A percentile compares a stretch with the other conserved stretches of the same genome.
Conservation (phyloP, 2,329 filamentous ascomycete species). For the Fusarium graminum region DNA sequence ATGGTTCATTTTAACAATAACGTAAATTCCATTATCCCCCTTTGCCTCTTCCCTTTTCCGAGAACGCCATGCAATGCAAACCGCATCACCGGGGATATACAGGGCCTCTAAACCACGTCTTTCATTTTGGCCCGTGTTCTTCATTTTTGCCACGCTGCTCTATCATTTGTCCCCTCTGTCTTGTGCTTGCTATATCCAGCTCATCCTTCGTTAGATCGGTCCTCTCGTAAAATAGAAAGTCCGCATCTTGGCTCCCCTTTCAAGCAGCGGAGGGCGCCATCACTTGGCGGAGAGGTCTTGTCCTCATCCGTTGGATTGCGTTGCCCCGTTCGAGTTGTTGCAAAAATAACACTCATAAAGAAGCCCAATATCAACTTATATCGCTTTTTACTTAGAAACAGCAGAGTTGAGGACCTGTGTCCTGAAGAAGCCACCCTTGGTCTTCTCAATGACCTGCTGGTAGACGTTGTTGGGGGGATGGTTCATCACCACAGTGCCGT, state of each 20-base stretch:
- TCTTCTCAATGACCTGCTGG: constrained; percentile 99
- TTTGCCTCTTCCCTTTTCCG: constrained; percentile 51
- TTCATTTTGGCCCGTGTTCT: constrained; percentile 33
- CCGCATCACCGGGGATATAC: constrained; percentile 55
- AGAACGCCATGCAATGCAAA: constrained; percentile 58
- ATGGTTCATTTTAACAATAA: constrained; percentile 51
- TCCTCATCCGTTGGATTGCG: constrained; percentile 33
- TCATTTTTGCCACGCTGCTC: constrained; percentile 39
- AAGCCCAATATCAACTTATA: constrained; percentile 19
- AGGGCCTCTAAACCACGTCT: constrained; percentile 43
- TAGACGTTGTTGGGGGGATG: constrained; percentile 98
- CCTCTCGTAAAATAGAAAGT: constrained; percentile 21
- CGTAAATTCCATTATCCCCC: constrained; percentile 52
- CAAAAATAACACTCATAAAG: constrained; percentile 44
- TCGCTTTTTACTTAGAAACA: constrained; percentile 63
- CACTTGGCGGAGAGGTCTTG: constrained; percentile 30
- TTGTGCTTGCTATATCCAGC: constrained; percentile 34
- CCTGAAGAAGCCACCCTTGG: constrained; percentile 98
- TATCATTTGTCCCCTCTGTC: constrained; percentile 27
- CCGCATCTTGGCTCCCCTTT: constrained; percentile 10
- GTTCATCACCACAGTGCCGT: constrained; percentile 99
- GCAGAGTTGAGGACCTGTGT: constrained; percentile 91
- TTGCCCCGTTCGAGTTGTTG: constrained; percentile 43
- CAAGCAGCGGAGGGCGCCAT: constrained; percentile 42
- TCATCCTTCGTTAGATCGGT: constrained; percentile 13